These are phyloP conservation scores for Candida jianshihensis DNA, from an alignment of 805 yeast genomes.

Conservation along the genomic window DNA sequence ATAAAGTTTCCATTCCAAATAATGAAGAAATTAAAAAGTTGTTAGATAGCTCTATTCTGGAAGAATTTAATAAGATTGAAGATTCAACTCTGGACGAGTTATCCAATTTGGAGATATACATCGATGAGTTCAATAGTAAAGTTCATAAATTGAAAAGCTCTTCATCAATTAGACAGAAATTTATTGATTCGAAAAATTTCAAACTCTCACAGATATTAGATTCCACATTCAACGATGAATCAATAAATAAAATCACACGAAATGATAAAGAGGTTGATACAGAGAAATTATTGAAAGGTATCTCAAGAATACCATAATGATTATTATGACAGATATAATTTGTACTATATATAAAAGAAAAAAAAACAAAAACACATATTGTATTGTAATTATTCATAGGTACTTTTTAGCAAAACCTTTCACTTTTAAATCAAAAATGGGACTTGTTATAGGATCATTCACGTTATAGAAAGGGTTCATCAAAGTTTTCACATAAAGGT, in stretches of 20 bases:
- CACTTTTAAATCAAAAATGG: conserved; percentile 70
- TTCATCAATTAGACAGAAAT: conserved; percentile 12
- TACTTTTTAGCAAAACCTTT: conserved; percentile 70
- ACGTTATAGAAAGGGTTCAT: conserved; percentile 81
- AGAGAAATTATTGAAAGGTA: conserved; percentile 28
- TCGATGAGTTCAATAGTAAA: conserved; percentile 17
- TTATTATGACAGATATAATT: conserved; percentile 1
- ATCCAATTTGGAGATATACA: conserved; percentile 10
- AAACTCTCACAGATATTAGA: conserved; percentile 37
- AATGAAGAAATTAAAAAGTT: conserved; percentile 21
- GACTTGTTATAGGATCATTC: conserved; percentile 67
- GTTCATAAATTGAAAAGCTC: conserved; percentile 18
- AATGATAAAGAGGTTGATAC: conserved; percentile 23
- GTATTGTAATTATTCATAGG: conserved; percentile 30
- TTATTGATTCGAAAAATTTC: conserved; percentile 32
- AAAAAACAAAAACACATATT: neutral
- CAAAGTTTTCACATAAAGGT: conserved; percentile 76
- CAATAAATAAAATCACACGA: conserved; percentile 11
- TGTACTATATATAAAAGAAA: conserved; percentile 1
- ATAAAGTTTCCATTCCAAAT: conserved; percentile 4
- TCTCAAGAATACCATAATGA: conserved; percentile 23
- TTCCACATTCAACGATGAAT: conserved; percentile 40
- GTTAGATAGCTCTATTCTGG: conserved; percentile 11
- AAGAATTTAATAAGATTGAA: conserved; percentile 11
- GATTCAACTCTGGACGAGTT: conserved; percentile 10